phyloP scores from a whole-genome alignment of 495 filamentous ascomycete genomes.

The Neurospora pannonica region DNA sequence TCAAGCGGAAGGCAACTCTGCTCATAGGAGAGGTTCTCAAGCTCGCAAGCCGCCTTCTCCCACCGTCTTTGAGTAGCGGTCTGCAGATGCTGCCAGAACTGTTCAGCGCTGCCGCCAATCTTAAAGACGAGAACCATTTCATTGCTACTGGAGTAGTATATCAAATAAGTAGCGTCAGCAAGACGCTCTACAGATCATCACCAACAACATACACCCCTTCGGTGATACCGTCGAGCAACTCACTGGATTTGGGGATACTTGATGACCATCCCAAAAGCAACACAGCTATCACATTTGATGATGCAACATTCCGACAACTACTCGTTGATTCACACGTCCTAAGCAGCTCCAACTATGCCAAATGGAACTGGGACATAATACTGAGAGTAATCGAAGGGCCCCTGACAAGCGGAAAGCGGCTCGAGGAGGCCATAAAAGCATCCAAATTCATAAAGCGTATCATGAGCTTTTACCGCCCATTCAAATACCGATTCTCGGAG shows the following conservation, averaged over 20 bases:
- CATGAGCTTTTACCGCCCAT: conserved; percentile 89
- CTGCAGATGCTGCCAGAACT: conserved; percentile 80
- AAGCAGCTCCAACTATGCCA: conserved; percentile 72
- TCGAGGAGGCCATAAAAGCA: conserved; percentile 89
- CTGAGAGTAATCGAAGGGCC: conserved; percentile 88
- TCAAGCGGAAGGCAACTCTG: conserved; percentile 82
- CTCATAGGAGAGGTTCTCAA: conserved; percentile 86
- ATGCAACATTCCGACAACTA: conserved; percentile 73
- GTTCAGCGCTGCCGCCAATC: conserved; percentile 63
- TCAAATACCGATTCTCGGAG: conserved; percentile 90
- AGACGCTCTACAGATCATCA: conserved; percentile 77
- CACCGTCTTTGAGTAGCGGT: conserved; percentile 63
- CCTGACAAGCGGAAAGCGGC: conserved; percentile 77
- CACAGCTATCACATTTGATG: conserved; percentile 68
- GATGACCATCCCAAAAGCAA: conserved; percentile 65
- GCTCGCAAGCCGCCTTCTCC: conserved; percentile 75
- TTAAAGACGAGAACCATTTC: conserved; percentile 61
- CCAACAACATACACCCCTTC: conserved; percentile 30
- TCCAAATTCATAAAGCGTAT: conserved; percentile 93
- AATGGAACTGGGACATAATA: conserved; percentile 96
- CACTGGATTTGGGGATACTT: conserved; percentile 31
- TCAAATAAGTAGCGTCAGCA: conserved; percentile 94
- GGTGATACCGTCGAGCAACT: conserved; percentile 25
- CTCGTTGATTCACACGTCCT: conserved; percentile 83
- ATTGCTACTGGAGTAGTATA: conserved; percentile 81